Percentiles rank a stretch among this genome's conserved stretches.
Evolutionary conservation across 78 protist genomes (phyloP).

Genomic region (Speleostelium caveatum): DNA sequence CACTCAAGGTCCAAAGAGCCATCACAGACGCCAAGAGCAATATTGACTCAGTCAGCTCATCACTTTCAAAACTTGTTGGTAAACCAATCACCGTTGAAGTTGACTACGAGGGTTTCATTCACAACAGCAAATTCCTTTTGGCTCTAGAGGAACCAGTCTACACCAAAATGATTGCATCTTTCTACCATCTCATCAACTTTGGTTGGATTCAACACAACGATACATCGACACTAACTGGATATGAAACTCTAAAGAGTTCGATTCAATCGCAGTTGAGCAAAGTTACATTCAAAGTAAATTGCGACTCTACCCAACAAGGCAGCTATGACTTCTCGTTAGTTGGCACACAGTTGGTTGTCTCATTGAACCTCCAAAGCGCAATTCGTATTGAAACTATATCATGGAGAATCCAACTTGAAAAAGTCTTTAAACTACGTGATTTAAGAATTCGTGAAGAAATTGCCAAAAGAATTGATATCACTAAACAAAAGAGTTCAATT

Average conservation of each 20-base stretch:
- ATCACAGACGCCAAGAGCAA: slow-evolving; percentile 9
- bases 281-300: neutral
- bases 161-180: slow-evolving; percentile 42
- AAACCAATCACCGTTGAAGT: slow-evolving; percentile 32
- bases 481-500: neutral
- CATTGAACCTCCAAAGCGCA: slow-evolving; percentile 18
- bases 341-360: neutral
- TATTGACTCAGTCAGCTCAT: neutral
- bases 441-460: slow-evolving; percentile 64
- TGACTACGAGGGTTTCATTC: slow-evolving; percentile 20
- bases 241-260: slow-evolving; percentile 45
- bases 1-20: slow-evolving; percentile 52
- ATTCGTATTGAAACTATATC: neutral
- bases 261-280: slow-evolving; percentile 44
- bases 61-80: slow-evolving; percentile 29
- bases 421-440: slow-evolving; percentile 47
- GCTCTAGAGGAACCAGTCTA: slow-evolving; percentile 39
- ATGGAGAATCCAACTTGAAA: slow-evolving; percentile 53
- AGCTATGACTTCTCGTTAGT: slow-evolving; percentile 15
- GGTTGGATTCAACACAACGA: slow-evolving; percentile 26
- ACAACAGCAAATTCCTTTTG: neutral
- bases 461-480: slow-evolving; percentile 40
- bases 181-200: neutral
- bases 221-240: neutral
- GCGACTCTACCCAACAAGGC: slow-evolving; percentile 7